A percentile compares a stretch with the other conserved stretches of the same genome.
Evolutionary conservation across 2,329 filamentous ascomycete genomes (phyloP).

Genomic region (Setomelanomma holmii): DNA sequence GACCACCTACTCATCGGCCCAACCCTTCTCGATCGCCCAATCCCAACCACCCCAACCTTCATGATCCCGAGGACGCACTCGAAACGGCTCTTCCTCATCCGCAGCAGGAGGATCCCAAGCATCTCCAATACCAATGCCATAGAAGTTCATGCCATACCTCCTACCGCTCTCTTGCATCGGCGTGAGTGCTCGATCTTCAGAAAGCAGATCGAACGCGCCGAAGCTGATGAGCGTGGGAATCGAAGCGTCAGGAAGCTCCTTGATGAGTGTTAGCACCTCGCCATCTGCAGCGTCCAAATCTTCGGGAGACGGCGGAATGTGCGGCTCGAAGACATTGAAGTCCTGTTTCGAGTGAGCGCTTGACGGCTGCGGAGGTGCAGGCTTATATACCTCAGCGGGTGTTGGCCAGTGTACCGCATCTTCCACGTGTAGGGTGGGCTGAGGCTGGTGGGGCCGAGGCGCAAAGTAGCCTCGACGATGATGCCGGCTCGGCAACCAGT

Average conservation of each 20-base stretch:
- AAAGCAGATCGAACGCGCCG: conserved; percentile 6
- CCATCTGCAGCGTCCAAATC: conserved; percentile 19
- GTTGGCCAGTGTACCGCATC: conserved; percentile 22
- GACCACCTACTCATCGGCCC: conserved; percentile 7
- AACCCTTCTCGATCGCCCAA: conserved; percentile 19
- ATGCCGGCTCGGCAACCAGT: conserved; percentile 6
- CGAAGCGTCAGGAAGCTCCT: conserved; percentile 13
- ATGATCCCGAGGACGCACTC: conserved; percentile 22
- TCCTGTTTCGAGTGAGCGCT: background rate
- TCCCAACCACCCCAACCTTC: conserved; percentile 31
- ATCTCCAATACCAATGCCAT: conserved; percentile 19
- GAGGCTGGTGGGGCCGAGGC: background rate
- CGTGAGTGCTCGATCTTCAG: conserved; percentile 22
- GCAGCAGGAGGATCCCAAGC: conserved; percentile 18
- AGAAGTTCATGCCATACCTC: conserved; percentile 24
- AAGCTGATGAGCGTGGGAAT: conserved; percentile 8
- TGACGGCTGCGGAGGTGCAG: background rate
- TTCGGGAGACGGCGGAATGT: conserved; percentile 7
- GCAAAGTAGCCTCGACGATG: background rate
- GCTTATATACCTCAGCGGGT: conserved; percentile 21
- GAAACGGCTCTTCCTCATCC: conserved; percentile 7
- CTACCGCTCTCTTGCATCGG: conserved; percentile 21
- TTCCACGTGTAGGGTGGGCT: background rate
- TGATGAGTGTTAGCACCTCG: conserved; percentile 16
- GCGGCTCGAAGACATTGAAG: conserved; percentile 9